Evolutionary conservation across 2,329 filamentous ascomycete species (phyloP).

Genomic region (Torrubiellomyces zombiae): DNA sequence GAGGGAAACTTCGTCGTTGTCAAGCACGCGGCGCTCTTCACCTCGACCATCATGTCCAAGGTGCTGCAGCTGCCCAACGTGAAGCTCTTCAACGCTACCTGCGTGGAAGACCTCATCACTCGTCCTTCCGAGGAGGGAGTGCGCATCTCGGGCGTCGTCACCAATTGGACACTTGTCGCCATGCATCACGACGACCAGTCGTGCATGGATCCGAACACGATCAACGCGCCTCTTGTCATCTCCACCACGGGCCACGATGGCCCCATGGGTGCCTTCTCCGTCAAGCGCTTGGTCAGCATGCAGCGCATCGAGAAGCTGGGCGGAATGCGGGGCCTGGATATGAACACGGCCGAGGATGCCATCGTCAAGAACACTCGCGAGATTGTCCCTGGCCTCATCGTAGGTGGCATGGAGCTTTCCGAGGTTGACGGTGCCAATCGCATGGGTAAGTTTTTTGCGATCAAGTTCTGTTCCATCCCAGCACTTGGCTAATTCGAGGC

Average conservation of each 20-base stretch:
- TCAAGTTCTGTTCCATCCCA: too few relatives aligned
- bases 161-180: constrained; percentile 86
- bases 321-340: constrained; percentile 86
- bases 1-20: constrained; percentile 82
- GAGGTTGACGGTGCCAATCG: constrained; percentile 84
- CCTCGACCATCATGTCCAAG: constrained; percentile 67
- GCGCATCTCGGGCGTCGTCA: constrained; percentile 75
- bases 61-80: constrained; percentile 77
- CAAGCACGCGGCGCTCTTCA: constrained; percentile 88
- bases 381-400: constrained; percentile 72
- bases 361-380: constrained; percentile 87
- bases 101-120: constrained; percentile 85
- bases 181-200: constrained; percentile 80
- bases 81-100: constrained; percentile 91
- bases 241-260: constrained; percentile 84
- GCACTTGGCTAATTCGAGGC: background rate
- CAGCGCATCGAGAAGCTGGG: constrained; percentile 65
- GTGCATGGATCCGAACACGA: constrained; percentile 96
- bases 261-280: constrained; percentile 79
- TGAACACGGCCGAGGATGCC: constrained; percentile 80
- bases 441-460: constrained; percentile 54
- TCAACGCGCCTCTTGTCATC: constrained; percentile 80
- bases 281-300: constrained; percentile 86
- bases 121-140: constrained; percentile 42
- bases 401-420: constrained; percentile 88